These are phyloP conservation scores for Achlya hypogyna DNA, from an alignment of 352 stramenopile genomes.

Conservation along the genomic window DNA sequence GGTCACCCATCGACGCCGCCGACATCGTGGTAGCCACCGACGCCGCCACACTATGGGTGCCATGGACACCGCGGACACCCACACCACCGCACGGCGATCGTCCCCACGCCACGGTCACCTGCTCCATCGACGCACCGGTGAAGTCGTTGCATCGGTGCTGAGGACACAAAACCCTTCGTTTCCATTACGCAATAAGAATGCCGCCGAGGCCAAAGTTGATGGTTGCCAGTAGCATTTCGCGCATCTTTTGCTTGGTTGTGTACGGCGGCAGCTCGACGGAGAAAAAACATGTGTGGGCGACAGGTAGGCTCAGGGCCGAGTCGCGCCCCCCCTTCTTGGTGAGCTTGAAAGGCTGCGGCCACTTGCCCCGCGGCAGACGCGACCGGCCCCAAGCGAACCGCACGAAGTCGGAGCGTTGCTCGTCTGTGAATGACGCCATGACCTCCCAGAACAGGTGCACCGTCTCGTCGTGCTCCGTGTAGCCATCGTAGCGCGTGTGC, in stretches of 20 bases:
- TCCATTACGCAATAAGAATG: constrained; percentile 74
- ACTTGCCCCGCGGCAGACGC: constrained; percentile 83
- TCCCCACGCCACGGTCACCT: too few relatives aligned
- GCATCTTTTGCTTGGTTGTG: constrained; percentile 85
- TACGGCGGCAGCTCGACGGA: constrained; percentile 91
- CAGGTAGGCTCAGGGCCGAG: constrained; percentile 68
- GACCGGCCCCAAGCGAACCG: constrained; percentile 92
- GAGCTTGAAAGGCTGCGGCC: constrained; percentile 87
- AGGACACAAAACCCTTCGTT: too few relatives aligned
- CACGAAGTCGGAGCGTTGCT: constrained; percentile 86
- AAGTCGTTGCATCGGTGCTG: too few relatives aligned
- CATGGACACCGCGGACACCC: too few relatives aligned
- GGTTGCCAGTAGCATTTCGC: constrained; percentile 85
- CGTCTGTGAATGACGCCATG: constrained; percentile 79
- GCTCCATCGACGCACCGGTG: too few relatives aligned
- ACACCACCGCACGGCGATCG: too few relatives aligned
- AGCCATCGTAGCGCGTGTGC: constrained; percentile 85
- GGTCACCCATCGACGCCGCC: too few relatives aligned
- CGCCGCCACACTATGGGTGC: too few relatives aligned
- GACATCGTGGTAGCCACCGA: too few relatives aligned
- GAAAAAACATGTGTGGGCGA: constrained; percentile 96
- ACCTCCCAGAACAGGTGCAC: constrained; percentile 87
- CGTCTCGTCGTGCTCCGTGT: constrained; percentile 68
- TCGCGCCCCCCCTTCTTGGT: constrained; percentile 84
- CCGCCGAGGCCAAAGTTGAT: constrained; percentile 91